phyloP scores from a whole-genome alignment of 768 basidiomycete genomes.

The Termitomyces sp. region DNA sequence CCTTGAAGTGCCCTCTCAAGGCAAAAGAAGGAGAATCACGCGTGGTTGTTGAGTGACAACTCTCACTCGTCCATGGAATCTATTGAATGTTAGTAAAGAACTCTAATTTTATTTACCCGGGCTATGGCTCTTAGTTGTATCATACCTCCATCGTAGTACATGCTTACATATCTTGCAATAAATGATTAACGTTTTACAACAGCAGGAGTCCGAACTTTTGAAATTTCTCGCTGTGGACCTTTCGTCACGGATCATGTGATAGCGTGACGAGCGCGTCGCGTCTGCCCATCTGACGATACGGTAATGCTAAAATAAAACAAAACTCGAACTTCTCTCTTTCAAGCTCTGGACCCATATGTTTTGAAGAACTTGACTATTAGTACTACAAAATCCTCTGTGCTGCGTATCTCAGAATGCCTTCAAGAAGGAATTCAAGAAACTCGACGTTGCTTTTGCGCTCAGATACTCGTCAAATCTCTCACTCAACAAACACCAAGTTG shows the following conservation, averaged over 20 bases:
- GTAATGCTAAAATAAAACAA: too few species aligned
- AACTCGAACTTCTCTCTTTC: background rate
- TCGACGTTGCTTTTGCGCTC: background rate
- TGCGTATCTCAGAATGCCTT: conserved; percentile 1
- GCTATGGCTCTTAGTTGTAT: background rate
- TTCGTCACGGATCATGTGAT: background rate
- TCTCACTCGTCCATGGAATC: conserved; percentile 15
- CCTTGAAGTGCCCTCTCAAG: background rate
- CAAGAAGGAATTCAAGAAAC: conserved; percentile 2
- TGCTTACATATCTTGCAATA: background rate
- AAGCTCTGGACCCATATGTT: background rate
- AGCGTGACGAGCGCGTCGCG: background rate
- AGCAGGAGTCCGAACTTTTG: too few species aligned
- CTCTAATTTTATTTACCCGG: background rate
- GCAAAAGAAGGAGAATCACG: conserved; percentile 3
- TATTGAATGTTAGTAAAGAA: background rate
- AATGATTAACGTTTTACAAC: too few species aligned
- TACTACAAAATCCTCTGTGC: too few species aligned
- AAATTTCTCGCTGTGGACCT: too few species aligned
- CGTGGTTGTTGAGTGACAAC: conserved; percentile 26
- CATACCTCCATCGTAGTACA: background rate
- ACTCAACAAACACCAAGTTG: background rate
- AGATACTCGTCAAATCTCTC: background rate
- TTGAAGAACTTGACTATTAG: background rate
- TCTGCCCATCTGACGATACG: background rate